Conservation (phyloP, 345 rosid genomes). For the Melaleuca alternifolia region DNA sequence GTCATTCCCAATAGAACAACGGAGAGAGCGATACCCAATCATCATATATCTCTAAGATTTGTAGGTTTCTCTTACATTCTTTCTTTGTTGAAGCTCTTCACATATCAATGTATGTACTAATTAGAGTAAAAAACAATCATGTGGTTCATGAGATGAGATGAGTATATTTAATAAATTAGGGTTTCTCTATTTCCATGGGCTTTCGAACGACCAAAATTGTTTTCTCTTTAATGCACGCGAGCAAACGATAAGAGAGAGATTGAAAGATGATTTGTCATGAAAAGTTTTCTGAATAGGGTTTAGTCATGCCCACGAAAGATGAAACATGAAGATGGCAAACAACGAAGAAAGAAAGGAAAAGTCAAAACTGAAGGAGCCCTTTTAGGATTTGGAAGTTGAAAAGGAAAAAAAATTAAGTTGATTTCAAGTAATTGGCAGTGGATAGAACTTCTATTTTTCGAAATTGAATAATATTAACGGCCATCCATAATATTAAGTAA, state of each 20-base stretch:
- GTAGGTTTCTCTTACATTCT: conserved; percentile 1
- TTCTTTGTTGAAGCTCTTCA: not conserved
- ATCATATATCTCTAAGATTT: not conserved
- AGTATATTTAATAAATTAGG: not conserved
- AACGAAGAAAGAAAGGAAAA: not conserved
- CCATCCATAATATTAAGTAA: not conserved
- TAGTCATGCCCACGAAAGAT: not conserved
- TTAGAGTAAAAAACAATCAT: no score
- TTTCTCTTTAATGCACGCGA: not conserved
- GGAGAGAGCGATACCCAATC: not conserved
- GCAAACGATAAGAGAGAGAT: not conserved
- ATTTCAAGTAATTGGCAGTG: no score
- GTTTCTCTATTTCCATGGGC: not conserved
- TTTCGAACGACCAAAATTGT: not conserved
- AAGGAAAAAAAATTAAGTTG: not conserved
- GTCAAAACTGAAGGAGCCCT: not conserved
- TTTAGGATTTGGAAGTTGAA: not conserved
- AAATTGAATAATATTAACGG: not conserved
- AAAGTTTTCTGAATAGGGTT: not conserved
- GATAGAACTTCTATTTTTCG: not conserved
- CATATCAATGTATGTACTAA: not conserved
- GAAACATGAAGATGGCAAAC: not conserved
- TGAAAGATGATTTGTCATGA: not conserved
- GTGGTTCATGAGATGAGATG: no score
- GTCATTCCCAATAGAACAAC: not conserved